Base-by-base conservation (phyloP, 495 filamentous ascomycete species). In the Penicillium subrubescens region DNA sequence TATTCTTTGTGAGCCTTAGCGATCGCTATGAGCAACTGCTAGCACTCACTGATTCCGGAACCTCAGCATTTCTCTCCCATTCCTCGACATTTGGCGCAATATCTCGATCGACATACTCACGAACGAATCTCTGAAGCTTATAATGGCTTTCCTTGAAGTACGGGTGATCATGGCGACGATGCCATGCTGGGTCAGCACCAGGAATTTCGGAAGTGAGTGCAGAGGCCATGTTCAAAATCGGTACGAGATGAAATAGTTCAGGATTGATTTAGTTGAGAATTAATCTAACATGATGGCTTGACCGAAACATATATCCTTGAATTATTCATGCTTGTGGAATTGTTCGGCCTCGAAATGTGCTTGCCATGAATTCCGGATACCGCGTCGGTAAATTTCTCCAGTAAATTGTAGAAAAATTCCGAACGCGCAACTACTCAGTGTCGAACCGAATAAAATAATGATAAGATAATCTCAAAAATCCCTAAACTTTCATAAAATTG, bases 91-190 rank as follows among this genome's bases (percentile, higher is more conserved):
- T 89, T 31, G 89, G 89, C 31, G 76, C 76, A 61, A 90, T 73
- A 64, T 88, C 73, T 50, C 72, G 73, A 61, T 91, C 88, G 57
- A 83, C 84, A 76, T 91, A 92, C 67, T 82, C 69, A 66, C 90
- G 82, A 72, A 89, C 82, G 61, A 85, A 89, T 63, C 83, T 83
- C 74, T 87, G 87, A 50, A 92, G 69, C 61, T 75, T 73, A 23
- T 83, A 74, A 73, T 92, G 90, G 64, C 81, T 85, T 27, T 90
- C 87, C 50, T 83, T 88, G 81, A 85, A 92, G 74, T 90, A 92
- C 23, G 89, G 89, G 60, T 67, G 65, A 33, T 62, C 56, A 8
- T 62, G 35, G 14, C 56, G 46, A 29, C 33, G 48, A 43, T 63
- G 65, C 60, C 65, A 67, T 34, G 65, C 55, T 17, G 65, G 65